Evolutionary conservation across 2,329 filamentous ascomycete species (phyloP).

Genomic region (Coniochaeta prunicola): DNA sequence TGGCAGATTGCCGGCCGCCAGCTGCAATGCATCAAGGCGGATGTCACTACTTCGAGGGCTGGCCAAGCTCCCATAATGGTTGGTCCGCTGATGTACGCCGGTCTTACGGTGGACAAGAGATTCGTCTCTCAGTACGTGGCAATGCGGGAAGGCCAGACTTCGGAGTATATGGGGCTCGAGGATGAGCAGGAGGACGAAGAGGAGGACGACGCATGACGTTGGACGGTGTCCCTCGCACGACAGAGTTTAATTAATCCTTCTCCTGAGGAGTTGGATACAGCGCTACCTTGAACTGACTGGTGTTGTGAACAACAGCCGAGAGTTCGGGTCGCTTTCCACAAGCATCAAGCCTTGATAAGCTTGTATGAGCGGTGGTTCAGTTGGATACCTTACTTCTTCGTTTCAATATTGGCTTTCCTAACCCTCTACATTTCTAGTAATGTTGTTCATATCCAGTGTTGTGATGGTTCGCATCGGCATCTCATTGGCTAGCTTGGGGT

Average conservation of each 20-base stretch:
- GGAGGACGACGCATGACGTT: constrained; percentile 3
- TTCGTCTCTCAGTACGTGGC: constrained; percentile 18
- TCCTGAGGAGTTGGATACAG: not conserved
- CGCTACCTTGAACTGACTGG: too few species aligned
- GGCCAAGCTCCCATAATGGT: constrained; percentile 6
- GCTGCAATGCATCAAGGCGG: constrained; percentile 39
- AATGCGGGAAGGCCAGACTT: constrained; percentile 10
- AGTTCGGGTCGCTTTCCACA: not conserved
- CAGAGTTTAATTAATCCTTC: not conserved
- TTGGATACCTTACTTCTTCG: not conserved
- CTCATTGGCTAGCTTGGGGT: not conserved
- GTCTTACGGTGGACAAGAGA: constrained; percentile 11
- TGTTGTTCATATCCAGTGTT: too few species aligned
- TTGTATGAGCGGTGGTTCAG: not conserved
- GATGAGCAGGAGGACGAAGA: not conserved
- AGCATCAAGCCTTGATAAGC: not conserved
- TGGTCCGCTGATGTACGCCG: constrained; percentile 17
- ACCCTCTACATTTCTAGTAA: too few species aligned
- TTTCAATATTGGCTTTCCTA: not conserved
- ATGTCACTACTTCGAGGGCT: constrained; percentile 9
- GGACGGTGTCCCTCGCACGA: not conserved
- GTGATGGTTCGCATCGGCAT: not conserved
- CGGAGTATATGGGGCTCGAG: constrained; percentile 9
- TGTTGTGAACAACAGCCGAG: too few species aligned
- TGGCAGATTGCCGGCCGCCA: constrained; percentile 44